Percentiles rank a stretch among this genome's conserved stretches.
Conservation (phyloP, 495 filamentous ascomycete species). For the Aspergillus mulundensis region DNA sequence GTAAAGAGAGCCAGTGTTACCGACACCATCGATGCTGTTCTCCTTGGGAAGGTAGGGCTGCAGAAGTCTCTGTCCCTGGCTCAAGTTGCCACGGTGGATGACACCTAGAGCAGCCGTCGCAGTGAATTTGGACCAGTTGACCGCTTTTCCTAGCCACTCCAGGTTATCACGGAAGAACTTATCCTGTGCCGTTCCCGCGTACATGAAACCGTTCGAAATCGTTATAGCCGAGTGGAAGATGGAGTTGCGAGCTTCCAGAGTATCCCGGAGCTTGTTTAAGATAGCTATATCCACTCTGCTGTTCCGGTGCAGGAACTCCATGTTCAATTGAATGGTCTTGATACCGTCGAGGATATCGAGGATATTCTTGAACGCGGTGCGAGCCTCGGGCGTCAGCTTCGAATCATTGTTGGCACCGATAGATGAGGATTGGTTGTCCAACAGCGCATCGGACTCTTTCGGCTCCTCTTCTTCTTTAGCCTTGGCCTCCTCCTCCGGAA, state of each 20-base stretch:
- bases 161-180: slow-evolving; percentile 96
- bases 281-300: slow-evolving; percentile 85
- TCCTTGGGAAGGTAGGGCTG: slow-evolving; percentile 90
- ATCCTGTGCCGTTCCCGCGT: slow-evolving; percentile 96
- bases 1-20: slow-evolving; percentile 75
- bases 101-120: slow-evolving; percentile 95
- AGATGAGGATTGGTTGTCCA: slow-evolving; percentile 42
- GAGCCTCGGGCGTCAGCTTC: slow-evolving; percentile 40
- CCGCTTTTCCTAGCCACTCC: slow-evolving; percentile 96
- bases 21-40: slow-evolving; percentile 48
- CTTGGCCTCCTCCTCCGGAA: slow-evolving; percentile 43
- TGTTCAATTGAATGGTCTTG: slow-evolving; percentile 85
- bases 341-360: slow-evolving; percentile 83
- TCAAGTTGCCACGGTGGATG: slow-evolving; percentile 91
- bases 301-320: slow-evolving; percentile 94
- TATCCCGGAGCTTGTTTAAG: slow-evolving; percentile 93
- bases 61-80: slow-evolving; percentile 86
- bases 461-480: slow-evolving; percentile 47
- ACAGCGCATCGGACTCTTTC: slow-evolving; percentile 50
- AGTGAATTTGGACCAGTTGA: slow-evolving; percentile 99
- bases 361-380: slow-evolving; percentile 70
- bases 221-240: slow-evolving; percentile 98
- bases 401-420: slow-evolving; percentile 42
- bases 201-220: slow-evolving; percentile 98
- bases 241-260: slow-evolving; percentile 89